A percentile compares a stretch with the other conserved stretches of the same genome.
phyloP scores from a whole-genome alignment of 805 yeast species.

The Candida montana region DNA sequence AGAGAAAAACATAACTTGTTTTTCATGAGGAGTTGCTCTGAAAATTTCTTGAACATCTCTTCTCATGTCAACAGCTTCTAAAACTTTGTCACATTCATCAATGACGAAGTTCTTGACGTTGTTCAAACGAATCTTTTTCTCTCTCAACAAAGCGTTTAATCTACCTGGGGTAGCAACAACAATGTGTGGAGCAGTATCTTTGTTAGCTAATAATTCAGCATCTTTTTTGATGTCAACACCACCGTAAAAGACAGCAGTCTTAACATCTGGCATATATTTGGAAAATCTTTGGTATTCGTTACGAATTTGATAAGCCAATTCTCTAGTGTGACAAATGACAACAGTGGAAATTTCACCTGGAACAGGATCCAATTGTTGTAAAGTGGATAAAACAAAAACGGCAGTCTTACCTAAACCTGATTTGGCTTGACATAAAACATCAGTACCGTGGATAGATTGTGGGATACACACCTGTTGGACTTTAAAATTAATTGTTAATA shows the following conservation, averaged over 20 bases:
- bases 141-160: conserved; percentile 88
- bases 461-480: conserved; percentile 99
- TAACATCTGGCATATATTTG: conserved; percentile 96
- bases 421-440: conserved; percentile 97
- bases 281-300: conserved; percentile 97
- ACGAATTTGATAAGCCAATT: conserved; percentile 95
- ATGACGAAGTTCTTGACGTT: conserved; percentile 91
- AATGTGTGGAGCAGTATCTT: conserved; percentile 93
- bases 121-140: conserved; percentile 79
- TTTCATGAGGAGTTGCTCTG: conserved; percentile 96
- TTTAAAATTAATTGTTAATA: conserved; percentile 25
- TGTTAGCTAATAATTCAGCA: conserved; percentile 80
- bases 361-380: conserved; percentile 95
- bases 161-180: conserved; percentile 99
- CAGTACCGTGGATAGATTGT: conserved; percentile 95
- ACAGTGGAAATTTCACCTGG: conserved; percentile 94
- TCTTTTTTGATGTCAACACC: conserved; percentile 86
- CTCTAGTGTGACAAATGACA: conserved; percentile 97
- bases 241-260: conserved; percentile 95
- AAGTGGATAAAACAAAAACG: conserved; percentile 89
- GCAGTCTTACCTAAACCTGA: conserved; percentile 99
- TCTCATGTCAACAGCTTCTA: conserved; percentile 91
- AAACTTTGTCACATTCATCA: conserved; percentile 98
- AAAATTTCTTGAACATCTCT: conserved; percentile 97
- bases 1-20: conserved; percentile 99